These are phyloP conservation scores for Canariomyces notabilis DNA, from an alignment of 2,329 filamentous ascomycete species.

Conservation along the genomic window DNA sequence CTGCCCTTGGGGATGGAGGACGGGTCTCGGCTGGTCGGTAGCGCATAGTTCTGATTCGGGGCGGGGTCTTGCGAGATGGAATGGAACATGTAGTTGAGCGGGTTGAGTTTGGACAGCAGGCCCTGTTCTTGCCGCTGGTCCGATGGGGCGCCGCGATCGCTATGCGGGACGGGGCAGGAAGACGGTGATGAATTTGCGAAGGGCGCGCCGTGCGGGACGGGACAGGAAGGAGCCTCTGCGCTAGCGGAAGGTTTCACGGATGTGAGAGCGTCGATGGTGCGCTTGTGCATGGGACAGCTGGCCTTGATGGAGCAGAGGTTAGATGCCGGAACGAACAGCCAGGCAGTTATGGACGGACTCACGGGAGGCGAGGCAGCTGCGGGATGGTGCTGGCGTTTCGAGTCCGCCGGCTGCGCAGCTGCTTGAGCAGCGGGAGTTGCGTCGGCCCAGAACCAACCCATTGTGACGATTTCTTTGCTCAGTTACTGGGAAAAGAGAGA, in stretches of 20 bases:
- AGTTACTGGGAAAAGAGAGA: neutral
- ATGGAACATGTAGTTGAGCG: constrained; percentile 92
- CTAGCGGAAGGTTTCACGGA: constrained; percentile 31
- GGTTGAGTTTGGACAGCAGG: constrained; percentile 53
- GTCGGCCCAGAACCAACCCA: constrained; percentile 64
- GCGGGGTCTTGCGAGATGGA: constrained; percentile 76
- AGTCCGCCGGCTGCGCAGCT: constrained; percentile 16
- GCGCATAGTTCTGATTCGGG: constrained; percentile 62
- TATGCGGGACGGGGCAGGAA: constrained; percentile 40
- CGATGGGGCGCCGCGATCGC: constrained; percentile 22
- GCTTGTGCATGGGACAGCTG: constrained; percentile 55
- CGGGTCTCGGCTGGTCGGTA: constrained; percentile 75
- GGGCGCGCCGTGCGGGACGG: constrained; percentile 39
- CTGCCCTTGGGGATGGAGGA: constrained; percentile 90
- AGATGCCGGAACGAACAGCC: constrained; percentile 9
- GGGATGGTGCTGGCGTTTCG: constrained; percentile 21
- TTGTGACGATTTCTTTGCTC: constrained; percentile 26
- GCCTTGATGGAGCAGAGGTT: constrained; percentile 35
- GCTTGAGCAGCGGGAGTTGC: constrained; percentile 29
- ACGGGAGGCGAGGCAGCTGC: constrained; percentile 37
- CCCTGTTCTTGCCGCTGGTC: constrained; percentile 35
- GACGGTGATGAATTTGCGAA: constrained; percentile 16
- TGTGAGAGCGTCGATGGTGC: constrained; percentile 45
- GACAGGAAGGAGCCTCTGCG: constrained; percentile 38
- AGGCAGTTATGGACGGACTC: constrained; percentile 21